Conservation (phyloP, 2,329 filamentous ascomycete genomes). For the Alternaria tenuissima region DNA sequence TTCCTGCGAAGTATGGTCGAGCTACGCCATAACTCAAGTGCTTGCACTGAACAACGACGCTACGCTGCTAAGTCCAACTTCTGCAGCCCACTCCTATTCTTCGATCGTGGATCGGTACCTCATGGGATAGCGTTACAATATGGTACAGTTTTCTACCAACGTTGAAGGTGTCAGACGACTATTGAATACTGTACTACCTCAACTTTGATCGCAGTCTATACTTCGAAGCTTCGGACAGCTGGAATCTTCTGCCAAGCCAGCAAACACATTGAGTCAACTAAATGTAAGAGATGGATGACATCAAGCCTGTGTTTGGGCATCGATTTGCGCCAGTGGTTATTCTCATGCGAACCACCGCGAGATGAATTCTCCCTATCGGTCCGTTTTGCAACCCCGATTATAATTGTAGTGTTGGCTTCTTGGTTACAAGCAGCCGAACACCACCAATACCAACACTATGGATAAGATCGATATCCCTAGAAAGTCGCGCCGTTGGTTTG, state of each 20-base stretch:
- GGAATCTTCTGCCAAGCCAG: not conserved
- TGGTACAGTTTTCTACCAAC: not conserved
- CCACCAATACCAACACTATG: not conserved
- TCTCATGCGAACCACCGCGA: not conserved
- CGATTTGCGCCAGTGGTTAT: not conserved
- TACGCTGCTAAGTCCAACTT: not conserved
- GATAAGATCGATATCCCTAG: not conserved
- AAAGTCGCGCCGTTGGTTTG: not conserved
- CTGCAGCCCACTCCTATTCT: not conserved
- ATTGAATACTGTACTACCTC: not conserved
- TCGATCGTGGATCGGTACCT: not conserved
- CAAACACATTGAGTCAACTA: not conserved
- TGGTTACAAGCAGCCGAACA: not conserved
- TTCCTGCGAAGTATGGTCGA: not conserved
- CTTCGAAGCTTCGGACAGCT: not conserved
- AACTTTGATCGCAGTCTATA: not conserved
- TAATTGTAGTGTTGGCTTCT: not conserved
- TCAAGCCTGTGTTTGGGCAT: not conserved
- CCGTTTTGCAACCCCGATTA: not conserved
- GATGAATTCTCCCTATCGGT: not conserved
- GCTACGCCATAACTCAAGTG: not conserved
- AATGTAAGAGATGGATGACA: constrained; percentile 1
- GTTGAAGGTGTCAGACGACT: not conserved
- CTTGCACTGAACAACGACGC: not conserved
- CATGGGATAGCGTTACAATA: not conserved